These are phyloP conservation scores for Sphagnum contortum DNA, from an alignment of 225 moss, liverwort and hornwort genomes.

Conservation along the genomic window DNA sequence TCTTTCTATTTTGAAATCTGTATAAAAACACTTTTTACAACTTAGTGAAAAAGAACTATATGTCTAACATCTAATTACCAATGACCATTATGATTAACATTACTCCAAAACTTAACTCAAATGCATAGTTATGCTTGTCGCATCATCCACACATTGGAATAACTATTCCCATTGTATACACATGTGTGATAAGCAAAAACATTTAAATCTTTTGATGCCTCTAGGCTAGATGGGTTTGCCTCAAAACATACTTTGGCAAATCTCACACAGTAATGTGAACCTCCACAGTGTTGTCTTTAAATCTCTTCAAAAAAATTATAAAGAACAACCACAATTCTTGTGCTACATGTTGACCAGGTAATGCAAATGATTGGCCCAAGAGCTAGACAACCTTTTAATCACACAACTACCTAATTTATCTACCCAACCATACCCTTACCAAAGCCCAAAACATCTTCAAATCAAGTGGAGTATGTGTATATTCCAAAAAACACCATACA, in stretches of 20 bases:
- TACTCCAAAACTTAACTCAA: too few relatives aligned
- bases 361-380: slow-evolving; percentile 66
- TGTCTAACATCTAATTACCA: too few relatives aligned
- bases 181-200: slow-evolving; percentile 6
- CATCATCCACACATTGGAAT: too few relatives aligned
- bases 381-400: slow-evolving; percentile 74
- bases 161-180: too few relatives aligned
- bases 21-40: too few relatives aligned
- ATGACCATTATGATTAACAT: too few relatives aligned
- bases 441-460: too few relatives aligned
- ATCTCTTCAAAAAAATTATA: slow-evolving; percentile 75
- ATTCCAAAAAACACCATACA: too few relatives aligned
- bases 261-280: slow-evolving; percentile 75
- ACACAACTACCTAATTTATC: slow-evolving; percentile 78
- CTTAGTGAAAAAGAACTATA: too few relatives aligned
- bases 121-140: too few relatives aligned
- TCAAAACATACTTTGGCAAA: slow-evolving; percentile 61
- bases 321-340: slow-evolving; percentile 69
- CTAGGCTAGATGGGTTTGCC: slow-evolving; percentile 56
- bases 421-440: slow-evolving; percentile 16
- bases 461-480: too few relatives aligned
- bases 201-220: slow-evolving; percentile 64
- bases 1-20: too few relatives aligned
- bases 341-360: slow-evolving; percentile 73
- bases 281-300: slow-evolving; percentile 63